phyloP scores from a whole-genome alignment of 345 rosid genomes.

The Bretschneidera sinensis region DNA sequence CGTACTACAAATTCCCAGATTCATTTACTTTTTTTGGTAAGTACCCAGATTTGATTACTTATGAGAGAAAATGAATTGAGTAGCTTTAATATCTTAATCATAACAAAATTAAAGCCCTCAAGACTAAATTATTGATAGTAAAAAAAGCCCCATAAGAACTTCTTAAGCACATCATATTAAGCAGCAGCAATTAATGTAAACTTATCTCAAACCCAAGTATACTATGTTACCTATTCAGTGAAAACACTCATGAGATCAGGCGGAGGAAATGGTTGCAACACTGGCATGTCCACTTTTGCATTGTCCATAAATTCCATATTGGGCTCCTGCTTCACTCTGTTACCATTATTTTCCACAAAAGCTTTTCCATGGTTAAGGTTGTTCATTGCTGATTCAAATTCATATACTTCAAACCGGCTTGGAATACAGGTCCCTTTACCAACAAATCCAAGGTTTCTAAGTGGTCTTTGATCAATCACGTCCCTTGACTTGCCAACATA shows the following conservation, averaged over 20 bases:
- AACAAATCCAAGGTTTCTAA: conserved; percentile 41
- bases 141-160: neutral
- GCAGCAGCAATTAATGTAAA: no score
- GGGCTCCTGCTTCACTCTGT: conserved; percentile 51
- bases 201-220: conserved; percentile 10
- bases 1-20: no score
- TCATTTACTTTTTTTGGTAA: no score
- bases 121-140: neutral
- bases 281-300: conserved; percentile 32
- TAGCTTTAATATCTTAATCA: neutral
- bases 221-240: conserved; percentile 42
- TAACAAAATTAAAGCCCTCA: neutral
- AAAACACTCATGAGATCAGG: conserved; percentile 48
- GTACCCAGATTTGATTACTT: no score
- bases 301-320: conserved; percentile 32
- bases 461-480: conserved; percentile 36
- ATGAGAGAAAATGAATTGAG: neutral
- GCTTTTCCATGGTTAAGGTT: conserved; percentile 26
- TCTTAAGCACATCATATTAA: no score
- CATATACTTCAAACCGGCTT: conserved; percentile 37
- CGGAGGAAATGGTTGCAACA: conserved; percentile 34
- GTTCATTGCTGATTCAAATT: conserved; percentile 32
- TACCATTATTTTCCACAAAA: conserved; percentile 21
- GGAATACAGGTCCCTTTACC: conserved; percentile 36
- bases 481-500: conserved; percentile 30